Evolutionary conservation across 306 rosid species (phyloP), one percentile per base, ranked within the genome.

Genomic region (Arachis stenosperma): DNA sequence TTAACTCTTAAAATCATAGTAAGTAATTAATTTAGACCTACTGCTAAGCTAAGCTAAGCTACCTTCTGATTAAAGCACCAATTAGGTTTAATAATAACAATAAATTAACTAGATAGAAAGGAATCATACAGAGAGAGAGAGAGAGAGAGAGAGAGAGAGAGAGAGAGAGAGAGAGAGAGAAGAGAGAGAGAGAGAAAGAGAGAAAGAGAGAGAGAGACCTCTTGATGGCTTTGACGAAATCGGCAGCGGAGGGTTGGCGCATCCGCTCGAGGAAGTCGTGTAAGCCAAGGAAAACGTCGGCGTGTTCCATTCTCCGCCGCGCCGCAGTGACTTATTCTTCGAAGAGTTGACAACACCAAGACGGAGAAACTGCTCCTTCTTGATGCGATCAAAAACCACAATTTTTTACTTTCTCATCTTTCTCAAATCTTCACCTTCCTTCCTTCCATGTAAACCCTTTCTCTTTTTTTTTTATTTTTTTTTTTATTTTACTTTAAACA

Each of bases 191-290:
- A n/a, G n/a, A n/a, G n/a, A n/a, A n/a, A n/a, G n/a, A n/a, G n/a
- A n/a, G n/a, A n/a, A n/a, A n/a, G n/a, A n/a, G n/a, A 40, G 37
- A 14, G 6, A 48, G 0, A 2, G 15, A 84, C 99, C 97, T 90
- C 79, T 95, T 95, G 81, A 95, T 95, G 37, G 97, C 90, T 81
- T 88, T 91, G 88, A 95, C 99, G 81, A 95, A 91, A 79, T 95
- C 98, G 22, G 90, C 83, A 70, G 99, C 99, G 55, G 98, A 60
- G 68, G 99, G 98, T 48, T 91, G 96, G 62, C 98, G 96, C 99
- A 95, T 95, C 70, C 98, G 98, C 52, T 90, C 98, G 0, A 95
- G 90, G 82, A 95, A 95, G 70, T 95, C 99, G 12, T 95, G 96
- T 61, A 95, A 80, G 30, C 99, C 99, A 53, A 87, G 76, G 83